Conservation (phyloP, 164 flowering plant genomes). For the Liriodendron chinense region DNA sequence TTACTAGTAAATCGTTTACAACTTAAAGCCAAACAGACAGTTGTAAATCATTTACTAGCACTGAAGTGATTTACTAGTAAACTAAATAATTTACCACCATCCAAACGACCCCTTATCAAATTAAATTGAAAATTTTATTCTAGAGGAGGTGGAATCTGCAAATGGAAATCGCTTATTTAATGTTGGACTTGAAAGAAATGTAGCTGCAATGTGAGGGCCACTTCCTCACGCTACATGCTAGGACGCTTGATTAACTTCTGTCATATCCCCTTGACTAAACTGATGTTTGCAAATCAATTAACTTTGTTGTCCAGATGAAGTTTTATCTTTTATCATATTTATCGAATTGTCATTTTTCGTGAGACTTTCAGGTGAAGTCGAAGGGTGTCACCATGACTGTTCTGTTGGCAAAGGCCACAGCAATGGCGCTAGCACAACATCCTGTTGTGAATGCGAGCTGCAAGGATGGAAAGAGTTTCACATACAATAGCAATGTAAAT, state of each 20-base stretch:
- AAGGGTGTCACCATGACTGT: conserved; percentile 98
- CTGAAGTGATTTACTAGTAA: no score
- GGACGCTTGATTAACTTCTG: not conserved
- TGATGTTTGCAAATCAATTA: not conserved
- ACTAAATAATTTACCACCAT: no score
- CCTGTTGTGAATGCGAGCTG: conserved; percentile 85
- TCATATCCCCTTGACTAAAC: not conserved
- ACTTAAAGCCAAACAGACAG: no score
- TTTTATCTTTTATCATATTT: not conserved
- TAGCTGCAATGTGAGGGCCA: not conserved
- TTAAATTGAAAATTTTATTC: not conserved
- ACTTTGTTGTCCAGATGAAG: not conserved
- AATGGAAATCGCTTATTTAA: no score
- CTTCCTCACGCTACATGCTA: not conserved
- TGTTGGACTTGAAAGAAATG: not conserved
- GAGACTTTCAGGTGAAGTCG: conserved; percentile 59
- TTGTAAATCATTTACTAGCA: no score
- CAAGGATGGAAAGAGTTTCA: conserved; percentile 88
- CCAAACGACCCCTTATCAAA: no score
- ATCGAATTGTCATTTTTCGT: not conserved
- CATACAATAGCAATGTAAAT: conserved; percentile 68
- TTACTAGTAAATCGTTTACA: no score
- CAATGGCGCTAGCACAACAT: conserved; percentile 90
- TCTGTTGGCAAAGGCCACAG: conserved; percentile 77
- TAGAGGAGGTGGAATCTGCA: not conserved